Evolutionary conservation across 2,329 filamentous ascomycete species (phyloP).

Genomic region (Xylariales sp.): DNA sequence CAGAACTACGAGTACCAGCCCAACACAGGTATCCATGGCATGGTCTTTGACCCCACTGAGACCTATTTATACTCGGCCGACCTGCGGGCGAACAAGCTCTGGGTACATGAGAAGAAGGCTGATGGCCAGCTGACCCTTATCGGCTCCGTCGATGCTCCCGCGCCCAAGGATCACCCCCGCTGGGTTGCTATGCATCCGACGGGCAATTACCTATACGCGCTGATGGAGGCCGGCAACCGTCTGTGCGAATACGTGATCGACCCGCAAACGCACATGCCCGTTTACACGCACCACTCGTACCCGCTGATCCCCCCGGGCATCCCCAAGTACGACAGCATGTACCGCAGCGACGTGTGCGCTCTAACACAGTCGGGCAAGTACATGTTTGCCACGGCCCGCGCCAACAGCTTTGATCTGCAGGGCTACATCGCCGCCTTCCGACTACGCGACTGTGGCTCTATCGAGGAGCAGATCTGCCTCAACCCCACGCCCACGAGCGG

Average conservation of each 20-base stretch:
- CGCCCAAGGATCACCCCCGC: slow-evolving; percentile 70
- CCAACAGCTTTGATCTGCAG: slow-evolving; percentile 70
- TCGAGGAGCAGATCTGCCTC: slow-evolving; percentile 74
- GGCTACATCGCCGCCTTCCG: slow-evolving; percentile 82
- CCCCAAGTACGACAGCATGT: slow-evolving; percentile 54
- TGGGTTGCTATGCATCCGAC: slow-evolving; percentile 83
- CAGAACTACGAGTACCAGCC: slow-evolving; percentile 71
- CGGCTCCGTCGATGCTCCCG: slow-evolving; percentile 68
- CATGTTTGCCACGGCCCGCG: slow-evolving; percentile 79
- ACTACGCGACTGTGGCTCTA: slow-evolving; percentile 62
- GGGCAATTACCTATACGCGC: slow-evolving; percentile 74
- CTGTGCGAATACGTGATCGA: slow-evolving; percentile 80
- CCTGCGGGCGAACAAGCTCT: slow-evolving; percentile 73
- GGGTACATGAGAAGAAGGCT: slow-evolving; percentile 71
- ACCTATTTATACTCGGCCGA: slow-evolving; percentile 77
- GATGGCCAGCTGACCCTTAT: slow-evolving; percentile 63
- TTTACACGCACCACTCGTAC: slow-evolving; percentile 73
- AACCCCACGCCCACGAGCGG: slow-evolving; percentile 84
- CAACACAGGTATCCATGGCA: slow-evolving; percentile 72
- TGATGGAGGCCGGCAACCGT: slow-evolving; percentile 88
- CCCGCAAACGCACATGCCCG: slow-evolving; percentile 65
- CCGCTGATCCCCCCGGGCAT: slow-evolving; percentile 76
- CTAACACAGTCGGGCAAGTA: slow-evolving; percentile 66
- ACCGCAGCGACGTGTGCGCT: slow-evolving; percentile 80
- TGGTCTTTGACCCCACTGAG: slow-evolving; percentile 73